Evolutionary conservation across 2,329 filamentous ascomycete species (phyloP).

Genomic region (Metarhizium album): DNA sequence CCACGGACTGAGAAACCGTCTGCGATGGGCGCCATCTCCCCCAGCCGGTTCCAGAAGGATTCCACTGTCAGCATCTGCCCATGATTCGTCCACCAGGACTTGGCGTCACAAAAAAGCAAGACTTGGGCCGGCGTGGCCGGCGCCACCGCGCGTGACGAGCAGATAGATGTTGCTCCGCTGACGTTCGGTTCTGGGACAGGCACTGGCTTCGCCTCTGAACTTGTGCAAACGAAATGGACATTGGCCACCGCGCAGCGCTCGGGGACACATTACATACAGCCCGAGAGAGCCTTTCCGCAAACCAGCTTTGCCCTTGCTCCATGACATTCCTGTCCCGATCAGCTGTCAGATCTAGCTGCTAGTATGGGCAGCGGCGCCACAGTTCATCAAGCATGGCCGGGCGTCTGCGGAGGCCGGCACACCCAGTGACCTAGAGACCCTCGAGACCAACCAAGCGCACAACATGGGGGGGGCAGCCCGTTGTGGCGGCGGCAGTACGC

Average conservation of each 20-base stretch:
- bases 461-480: too few relatives aligned
- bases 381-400: too few relatives aligned
- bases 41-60: slow-evolving; percentile 8
- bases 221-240: not conserved
- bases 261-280: too few relatives aligned
- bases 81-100: slow-evolving; percentile 4
- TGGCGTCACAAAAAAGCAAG: slow-evolving; percentile 4
- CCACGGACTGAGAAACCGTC: too few relatives aligned
- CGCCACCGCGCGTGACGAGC: not conserved
- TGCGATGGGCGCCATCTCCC: not conserved
- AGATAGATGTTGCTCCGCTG: not conserved
- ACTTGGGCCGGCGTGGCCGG: slow-evolving; percentile 1
- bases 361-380: slow-evolving; percentile 4
- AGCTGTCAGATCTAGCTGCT: not conserved
- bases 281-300: too few relatives aligned
- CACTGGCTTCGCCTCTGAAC: not conserved
- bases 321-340: too few relatives aligned
- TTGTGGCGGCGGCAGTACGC: too few relatives aligned
- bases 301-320: too few relatives aligned
- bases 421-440: too few relatives aligned
- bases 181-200: not conserved
- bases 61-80: not conserved
- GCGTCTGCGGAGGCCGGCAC: too few relatives aligned
- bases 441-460: too few relatives aligned
- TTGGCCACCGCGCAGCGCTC: not conserved